Conservation (phyloP, 2,329 filamentous ascomycete genomes). For the Fusarium temperatum region DNA sequence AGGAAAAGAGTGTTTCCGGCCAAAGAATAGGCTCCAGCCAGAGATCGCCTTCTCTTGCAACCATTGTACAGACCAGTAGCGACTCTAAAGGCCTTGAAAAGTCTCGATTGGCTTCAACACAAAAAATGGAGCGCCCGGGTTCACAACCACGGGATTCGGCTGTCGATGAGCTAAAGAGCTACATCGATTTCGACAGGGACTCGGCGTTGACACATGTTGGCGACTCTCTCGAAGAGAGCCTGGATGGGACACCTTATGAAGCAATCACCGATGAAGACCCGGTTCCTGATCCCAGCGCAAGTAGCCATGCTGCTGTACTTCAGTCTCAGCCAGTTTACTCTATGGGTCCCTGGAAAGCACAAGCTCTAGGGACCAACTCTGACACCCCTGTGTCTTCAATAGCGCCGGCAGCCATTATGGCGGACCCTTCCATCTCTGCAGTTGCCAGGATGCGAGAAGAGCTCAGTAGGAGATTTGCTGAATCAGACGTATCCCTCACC, state of each 20-base stretch:
- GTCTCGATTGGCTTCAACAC: not conserved
- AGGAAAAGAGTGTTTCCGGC: slow-evolving; percentile 19
- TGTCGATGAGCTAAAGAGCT: slow-evolving; percentile 35
- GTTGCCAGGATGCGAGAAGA: slow-evolving; percentile 33
- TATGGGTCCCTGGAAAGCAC: slow-evolving; percentile 40
- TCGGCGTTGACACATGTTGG: slow-evolving; percentile 20
- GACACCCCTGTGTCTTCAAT: slow-evolving; percentile 38
- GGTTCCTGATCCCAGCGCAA: not conserved
- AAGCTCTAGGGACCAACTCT: slow-evolving; percentile 31
- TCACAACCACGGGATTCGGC: slow-evolving; percentile 25
- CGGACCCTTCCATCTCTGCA: slow-evolving; percentile 30
- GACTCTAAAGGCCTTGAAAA: not conserved
- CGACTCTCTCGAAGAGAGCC: slow-evolving; percentile 13
- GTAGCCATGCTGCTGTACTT: slow-evolving; percentile 14
- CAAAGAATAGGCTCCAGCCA: not conserved
- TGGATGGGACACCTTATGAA: slow-evolving; percentile 1
- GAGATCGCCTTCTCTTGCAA: not conserved
- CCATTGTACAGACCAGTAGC: not conserved
- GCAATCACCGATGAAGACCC: not conserved
- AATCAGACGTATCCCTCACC: slow-evolving; percentile 26
- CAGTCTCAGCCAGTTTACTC: slow-evolving; percentile 29
- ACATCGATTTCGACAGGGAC: slow-evolving; percentile 37
- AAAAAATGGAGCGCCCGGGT: slow-evolving; percentile 31
- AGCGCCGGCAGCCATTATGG: slow-evolving; percentile 42
- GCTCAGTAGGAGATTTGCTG: slow-evolving; percentile 31